Evolutionary conservation across 2,329 filamentous ascomycete genomes (phyloP).

Genomic region (Aaosphaeria arxii): DNA sequence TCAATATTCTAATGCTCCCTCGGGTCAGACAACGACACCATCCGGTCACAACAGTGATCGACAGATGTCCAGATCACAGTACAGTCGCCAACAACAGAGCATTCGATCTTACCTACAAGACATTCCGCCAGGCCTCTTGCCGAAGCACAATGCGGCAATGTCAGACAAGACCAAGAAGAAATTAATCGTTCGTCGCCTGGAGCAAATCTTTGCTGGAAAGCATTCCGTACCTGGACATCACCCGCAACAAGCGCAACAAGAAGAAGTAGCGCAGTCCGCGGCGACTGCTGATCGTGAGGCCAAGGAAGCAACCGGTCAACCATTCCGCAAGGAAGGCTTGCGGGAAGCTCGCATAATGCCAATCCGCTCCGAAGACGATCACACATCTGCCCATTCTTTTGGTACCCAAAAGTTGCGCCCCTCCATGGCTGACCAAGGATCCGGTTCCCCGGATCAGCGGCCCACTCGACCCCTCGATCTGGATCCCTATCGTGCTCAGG

Average conservation of each 20-base stretch:
- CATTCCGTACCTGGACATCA: conserved; percentile 43
- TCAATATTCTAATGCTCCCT: conserved; percentile 38
- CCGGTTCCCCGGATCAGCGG: conserved; percentile 62
- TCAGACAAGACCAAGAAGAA: conserved; percentile 74
- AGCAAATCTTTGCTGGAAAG: conserved; percentile 79
- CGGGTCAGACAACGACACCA: conserved; percentile 14
- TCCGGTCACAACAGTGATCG: conserved; percentile 26
- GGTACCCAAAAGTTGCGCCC: conserved; percentile 16
- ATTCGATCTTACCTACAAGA: conserved; percentile 70
- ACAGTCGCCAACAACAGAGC: conserved; percentile 44
- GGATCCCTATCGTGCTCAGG: conserved; percentile 73
- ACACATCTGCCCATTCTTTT: conserved; percentile 13
- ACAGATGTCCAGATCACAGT: conserved; percentile 27
- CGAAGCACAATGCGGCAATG: conserved; percentile 56
- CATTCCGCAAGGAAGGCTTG: conserved; percentile 36
- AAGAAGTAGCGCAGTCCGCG: conserved; percentile 57
- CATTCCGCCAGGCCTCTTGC: conserved; percentile 67
- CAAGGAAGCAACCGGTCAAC: conserved; percentile 39
- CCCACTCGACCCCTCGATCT: conserved; percentile 74
- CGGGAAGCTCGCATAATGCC: conserved; percentile 48
- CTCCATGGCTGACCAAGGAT: conserved; percentile 20
- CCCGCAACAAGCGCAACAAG: conserved; percentile 53
- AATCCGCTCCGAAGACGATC: conserved; percentile 9
- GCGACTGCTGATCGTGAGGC: conserved; percentile 45
- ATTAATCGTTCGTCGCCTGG: conserved; percentile 70